Conservation (phyloP, 176 grass and related monocot genomes). For the Musa beccarii region DNA sequence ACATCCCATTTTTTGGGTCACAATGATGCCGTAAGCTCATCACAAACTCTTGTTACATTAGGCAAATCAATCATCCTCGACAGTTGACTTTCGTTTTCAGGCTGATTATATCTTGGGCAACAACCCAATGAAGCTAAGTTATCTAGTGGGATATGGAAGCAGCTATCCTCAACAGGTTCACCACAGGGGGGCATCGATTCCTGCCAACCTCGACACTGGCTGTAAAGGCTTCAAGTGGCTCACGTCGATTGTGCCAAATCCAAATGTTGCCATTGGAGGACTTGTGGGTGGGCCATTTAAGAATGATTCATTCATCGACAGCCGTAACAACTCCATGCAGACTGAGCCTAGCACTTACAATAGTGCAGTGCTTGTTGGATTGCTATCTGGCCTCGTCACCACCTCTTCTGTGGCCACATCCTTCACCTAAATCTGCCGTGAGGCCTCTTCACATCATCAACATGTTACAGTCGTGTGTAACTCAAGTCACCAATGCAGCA, state of each 20-base stretch:
- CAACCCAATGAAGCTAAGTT: constrained; percentile 75
- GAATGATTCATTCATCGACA: constrained; percentile 53
- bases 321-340: constrained; percentile 46
- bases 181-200: constrained; percentile 78
- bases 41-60: neutral
- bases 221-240: constrained; percentile 64
- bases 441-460: too few species aligned
- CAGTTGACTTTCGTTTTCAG: neutral
- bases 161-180: constrained; percentile 51
- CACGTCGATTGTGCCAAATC: constrained; percentile 28
- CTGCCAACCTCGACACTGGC: constrained; percentile 32
- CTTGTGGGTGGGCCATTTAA: constrained; percentile 61
- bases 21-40: too few species aligned
- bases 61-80: neutral
- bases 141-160: constrained; percentile 66
- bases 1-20: too few species aligned
- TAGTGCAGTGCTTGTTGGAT: constrained; percentile 49
- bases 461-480: too few species aligned
- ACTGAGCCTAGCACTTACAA: constrained; percentile 60
- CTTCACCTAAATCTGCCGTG: constrained; percentile 1
- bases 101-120: constrained; percentile 61
- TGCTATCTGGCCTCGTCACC: constrained; percentile 49
- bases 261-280: constrained; percentile 55
- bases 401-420: constrained; percentile 32
- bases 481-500: too few species aligned